Percentiles rank a stretch among this genome's conserved stretches.
These are phyloP conservation scores for Quercus phellos DNA, from an alignment of 331 rosid genomes.

Conservation along the genomic window DNA sequence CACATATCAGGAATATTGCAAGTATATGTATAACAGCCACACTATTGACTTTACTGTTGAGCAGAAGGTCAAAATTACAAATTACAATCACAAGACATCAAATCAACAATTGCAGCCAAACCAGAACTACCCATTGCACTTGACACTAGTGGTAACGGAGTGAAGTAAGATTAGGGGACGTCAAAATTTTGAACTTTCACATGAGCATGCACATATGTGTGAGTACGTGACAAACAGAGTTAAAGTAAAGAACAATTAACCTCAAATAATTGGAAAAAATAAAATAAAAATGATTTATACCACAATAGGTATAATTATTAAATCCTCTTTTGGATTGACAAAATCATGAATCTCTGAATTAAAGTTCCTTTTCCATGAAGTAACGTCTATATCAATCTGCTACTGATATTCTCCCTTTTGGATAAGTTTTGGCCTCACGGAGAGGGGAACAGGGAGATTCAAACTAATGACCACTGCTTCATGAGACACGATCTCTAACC, in stretches of 20 bases:
- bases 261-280: neutral
- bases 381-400: neutral
- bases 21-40: too few species aligned
- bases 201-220: neutral
- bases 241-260: neutral
- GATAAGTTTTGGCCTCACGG: too few species aligned
- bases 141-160: neutral
- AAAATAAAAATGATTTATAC: neutral
- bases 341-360: neutral
- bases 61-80: neutral
- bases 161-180: neutral
- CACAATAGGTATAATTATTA: neutral
- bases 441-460: too few species aligned
- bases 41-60: too few species aligned
- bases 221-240: neutral
- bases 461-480: too few species aligned
- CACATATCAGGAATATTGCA: neutral
- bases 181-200: neutral
- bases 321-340: neutral
- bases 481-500: too few species aligned
- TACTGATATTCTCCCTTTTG: neutral
- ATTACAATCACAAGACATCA: neutral
- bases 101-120: neutral
- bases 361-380: neutral
- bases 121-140: neutral